phyloP scores from a whole-genome alignment of 148 eudicot genomes.

The Amaranthus cruentus region DNA sequence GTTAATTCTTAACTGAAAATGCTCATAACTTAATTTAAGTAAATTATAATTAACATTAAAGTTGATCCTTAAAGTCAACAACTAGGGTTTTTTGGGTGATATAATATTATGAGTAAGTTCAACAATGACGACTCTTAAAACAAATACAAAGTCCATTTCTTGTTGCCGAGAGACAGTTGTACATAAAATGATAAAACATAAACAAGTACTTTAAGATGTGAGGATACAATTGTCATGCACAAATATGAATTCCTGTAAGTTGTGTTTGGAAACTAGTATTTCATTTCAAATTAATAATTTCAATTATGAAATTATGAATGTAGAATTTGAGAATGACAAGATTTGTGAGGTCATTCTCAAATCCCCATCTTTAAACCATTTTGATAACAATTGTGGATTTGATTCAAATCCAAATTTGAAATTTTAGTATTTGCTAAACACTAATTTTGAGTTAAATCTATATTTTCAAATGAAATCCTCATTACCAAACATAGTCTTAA shows the following conservation, averaged over 20 bases:
- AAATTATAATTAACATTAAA: not conserved
- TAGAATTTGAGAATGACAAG: no score
- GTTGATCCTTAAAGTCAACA: slow-evolving; percentile 23
- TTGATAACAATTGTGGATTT: no score
- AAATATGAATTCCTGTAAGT: slow-evolving; percentile 24
- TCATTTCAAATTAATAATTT: no score
- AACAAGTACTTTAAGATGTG: slow-evolving; percentile 13
- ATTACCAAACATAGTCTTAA: no score
- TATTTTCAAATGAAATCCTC: no score
- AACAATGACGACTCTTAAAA: slow-evolving; percentile 11
- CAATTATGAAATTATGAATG: slow-evolving; percentile 9
- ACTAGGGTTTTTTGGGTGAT: slow-evolving; percentile 8
- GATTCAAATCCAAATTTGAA: no score
- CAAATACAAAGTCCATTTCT: slow-evolving; percentile 21
- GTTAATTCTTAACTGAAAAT: no score
- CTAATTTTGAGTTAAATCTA: no score
- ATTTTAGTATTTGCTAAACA: no score
- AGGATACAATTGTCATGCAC: slow-evolving; percentile 23
- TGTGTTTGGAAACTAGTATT: no score
- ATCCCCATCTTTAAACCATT: no score
- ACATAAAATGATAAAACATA: slow-evolving; percentile 11
- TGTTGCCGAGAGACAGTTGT: slow-evolving; percentile 38
- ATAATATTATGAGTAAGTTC: not conserved
- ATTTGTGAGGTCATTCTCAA: no score
- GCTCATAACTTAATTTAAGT: not conserved